Conservation (phyloP, 148 eudicot genomes). For the Talinum fruticosum region DNA sequence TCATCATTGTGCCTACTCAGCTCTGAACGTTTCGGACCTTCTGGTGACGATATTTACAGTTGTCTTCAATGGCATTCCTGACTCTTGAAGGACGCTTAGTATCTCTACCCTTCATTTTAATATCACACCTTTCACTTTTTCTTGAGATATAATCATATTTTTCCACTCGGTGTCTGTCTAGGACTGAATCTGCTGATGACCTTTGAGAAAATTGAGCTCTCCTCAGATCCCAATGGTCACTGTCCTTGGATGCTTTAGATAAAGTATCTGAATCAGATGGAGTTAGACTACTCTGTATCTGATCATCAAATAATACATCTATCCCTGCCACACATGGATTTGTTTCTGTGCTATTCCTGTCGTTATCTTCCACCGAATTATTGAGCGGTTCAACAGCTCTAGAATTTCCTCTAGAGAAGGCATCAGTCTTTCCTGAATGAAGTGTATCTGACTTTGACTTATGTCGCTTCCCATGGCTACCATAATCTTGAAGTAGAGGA, state of each 20-base stretch:
- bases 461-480: conserved; percentile 7
- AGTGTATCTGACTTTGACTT: conserved; percentile 15
- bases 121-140: conserved; percentile 11
- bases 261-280: conserved; percentile 16
- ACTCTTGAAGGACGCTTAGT: conserved; percentile 18
- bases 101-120: conserved; percentile 5
- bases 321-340: conserved; percentile 30
- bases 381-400: conserved; percentile 9
- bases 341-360: conserved; percentile 16
- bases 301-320: conserved; percentile 27
- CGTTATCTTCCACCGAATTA: conserved; percentile 8
- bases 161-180: conserved; percentile 8
- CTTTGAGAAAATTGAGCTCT: conserved; percentile 17
- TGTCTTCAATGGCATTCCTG: conserved; percentile 18
- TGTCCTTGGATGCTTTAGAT: conserved; percentile 11
- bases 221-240: conserved; percentile 10
- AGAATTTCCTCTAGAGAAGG: conserved; percentile 15
- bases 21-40: conserved; percentile 17
- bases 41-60: neutral
- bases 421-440: conserved; percentile 10
- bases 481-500: conserved; percentile 18
- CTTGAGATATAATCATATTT: conserved; percentile 14
- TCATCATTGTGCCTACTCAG: neutral
- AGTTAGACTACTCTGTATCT: conserved; percentile 10
- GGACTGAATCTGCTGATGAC: conserved; percentile 20